Evolutionary conservation across 2,329 filamentous ascomycete genomes (phyloP).

Genomic region (Huntiella savannae): DNA sequence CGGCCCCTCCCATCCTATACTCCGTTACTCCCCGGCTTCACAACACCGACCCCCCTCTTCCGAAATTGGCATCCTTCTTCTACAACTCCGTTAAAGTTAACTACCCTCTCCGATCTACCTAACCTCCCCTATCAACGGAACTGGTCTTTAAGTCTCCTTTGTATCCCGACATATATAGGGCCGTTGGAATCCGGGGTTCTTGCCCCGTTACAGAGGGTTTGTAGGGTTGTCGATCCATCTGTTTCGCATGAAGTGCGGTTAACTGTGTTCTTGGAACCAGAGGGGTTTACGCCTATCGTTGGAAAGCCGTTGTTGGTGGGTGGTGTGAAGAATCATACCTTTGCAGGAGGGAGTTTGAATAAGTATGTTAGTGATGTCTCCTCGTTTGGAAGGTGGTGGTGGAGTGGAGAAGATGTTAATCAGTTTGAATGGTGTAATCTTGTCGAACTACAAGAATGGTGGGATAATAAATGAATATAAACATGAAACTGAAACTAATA

Average conservation of each 20-base stretch:
- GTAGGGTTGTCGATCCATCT: slow-evolving; percentile 31
- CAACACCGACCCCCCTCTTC: slow-evolving; percentile 19
- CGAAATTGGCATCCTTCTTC: slow-evolving; percentile 23
- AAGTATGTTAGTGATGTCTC: slow-evolving; percentile 24
- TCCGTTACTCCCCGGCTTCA: background rate
- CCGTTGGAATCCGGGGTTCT: slow-evolving; percentile 29
- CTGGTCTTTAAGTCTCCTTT: slow-evolving; percentile 37
- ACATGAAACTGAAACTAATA: background rate
- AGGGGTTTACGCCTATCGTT: slow-evolving; percentile 25
- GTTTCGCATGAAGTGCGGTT: slow-evolving; percentile 33
- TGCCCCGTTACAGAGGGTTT: slow-evolving; percentile 31
- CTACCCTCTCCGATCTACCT: slow-evolving; percentile 28
- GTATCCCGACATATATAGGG: slow-evolving; percentile 28
- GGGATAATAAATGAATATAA: slow-evolving; percentile 15
- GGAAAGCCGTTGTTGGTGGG: slow-evolving; percentile 32
- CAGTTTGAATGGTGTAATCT: slow-evolving; percentile 31
- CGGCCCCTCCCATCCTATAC: slow-evolving; percentile 5
- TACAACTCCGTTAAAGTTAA: slow-evolving; percentile 30
- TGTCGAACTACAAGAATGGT: slow-evolving; percentile 26
- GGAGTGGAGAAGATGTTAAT: slow-evolving; percentile 27
- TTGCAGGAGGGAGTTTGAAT: slow-evolving; percentile 28
- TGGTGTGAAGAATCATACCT: slow-evolving; percentile 38
- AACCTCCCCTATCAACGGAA: slow-evolving; percentile 37
- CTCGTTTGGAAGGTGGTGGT: slow-evolving; percentile 25
- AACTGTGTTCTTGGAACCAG: slow-evolving; percentile 34